Base-by-base conservation (phyloP, 257 asterid species). In the Solanum gracilifrons region DNA sequence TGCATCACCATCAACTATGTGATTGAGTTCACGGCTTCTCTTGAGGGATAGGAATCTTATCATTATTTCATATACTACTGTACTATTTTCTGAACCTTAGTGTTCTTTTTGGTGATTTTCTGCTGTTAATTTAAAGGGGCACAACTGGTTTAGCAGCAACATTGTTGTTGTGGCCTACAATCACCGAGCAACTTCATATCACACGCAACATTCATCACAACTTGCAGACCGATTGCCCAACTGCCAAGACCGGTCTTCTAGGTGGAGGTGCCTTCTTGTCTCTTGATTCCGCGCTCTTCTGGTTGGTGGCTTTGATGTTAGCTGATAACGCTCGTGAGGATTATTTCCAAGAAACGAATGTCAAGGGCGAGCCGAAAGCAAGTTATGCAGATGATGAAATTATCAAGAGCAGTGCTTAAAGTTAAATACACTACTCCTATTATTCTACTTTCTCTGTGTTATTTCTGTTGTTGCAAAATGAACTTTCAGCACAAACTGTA, bases 241-340 rank as follows among this genome's bases (percentile, higher is more conserved):
- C 99, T n/a, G 99, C 99, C 86, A 96, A 97, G 94, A 95, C 99
- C 0, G 99, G 99, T 36, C 93, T 97, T 91, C 93, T 97, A 5
- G 99, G 99, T 2, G 99, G 99, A 64, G 99, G 99, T n/a, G 99
- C 99, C 4, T 96, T 97, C 85, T 90, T 97, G 9, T 93, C 99
- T 16, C 95, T 97, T 2, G 98, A 97, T 86, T 91, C 99, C 0
- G 90, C 94, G 87, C 98, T 97, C 51, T 93, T 97, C 92, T 97
- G 97, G 95, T 87, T 97, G 92, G 98, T 97, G 18, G 92, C 98
- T 0, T 85, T 97, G 91, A 96, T 97, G 99, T 90, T 96, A 87
- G 99, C 95, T 0, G 92, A 92, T 87, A 96, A 96, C 66, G 94
- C 94, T 33, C 97, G 99, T 13, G 92, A 93, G 69, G 99, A 96